A percentile compares a stretch with the other conserved stretches of the same genome.
phyloP scores from a whole-genome alignment of 2,329 filamentous ascomycete genomes.

The Fusarium luffae region DNA sequence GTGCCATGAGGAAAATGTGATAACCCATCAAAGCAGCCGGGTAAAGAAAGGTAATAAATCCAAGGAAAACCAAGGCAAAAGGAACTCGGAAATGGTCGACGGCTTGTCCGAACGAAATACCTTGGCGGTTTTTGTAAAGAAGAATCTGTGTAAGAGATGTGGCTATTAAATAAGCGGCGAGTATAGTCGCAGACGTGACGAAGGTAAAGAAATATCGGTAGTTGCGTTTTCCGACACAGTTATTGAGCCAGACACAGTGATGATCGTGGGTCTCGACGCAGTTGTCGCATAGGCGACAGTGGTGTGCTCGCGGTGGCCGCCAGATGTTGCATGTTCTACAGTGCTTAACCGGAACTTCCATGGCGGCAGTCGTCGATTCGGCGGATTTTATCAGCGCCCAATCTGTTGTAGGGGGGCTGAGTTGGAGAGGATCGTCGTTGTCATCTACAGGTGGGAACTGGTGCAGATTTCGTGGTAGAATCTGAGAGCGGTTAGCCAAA shows the following conservation, averaged over 20 bases:
- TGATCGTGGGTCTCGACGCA: constrained; percentile 98
- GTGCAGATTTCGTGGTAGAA: constrained; percentile 91
- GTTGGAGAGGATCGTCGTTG: constrained; percentile 80
- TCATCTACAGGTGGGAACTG: constrained; percentile 81
- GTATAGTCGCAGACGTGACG: constrained; percentile 79
- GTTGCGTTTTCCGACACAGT: constrained; percentile 95
- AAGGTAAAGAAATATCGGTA: constrained; percentile 98
- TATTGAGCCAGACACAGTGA: constrained; percentile 99
- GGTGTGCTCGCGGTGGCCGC: constrained; percentile 94
- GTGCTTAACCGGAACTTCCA: constrained; percentile 98
- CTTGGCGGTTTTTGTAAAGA: constrained; percentile 72
- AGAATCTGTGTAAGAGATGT: constrained; percentile 85
- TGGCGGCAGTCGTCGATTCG: constrained; percentile 79
- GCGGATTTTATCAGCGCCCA: constrained; percentile 92
- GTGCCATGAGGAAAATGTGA: constrained; percentile 88
- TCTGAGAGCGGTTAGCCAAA: constrained; percentile 63
- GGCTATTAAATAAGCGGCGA: constrained; percentile 79
- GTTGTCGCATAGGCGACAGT: constrained; percentile 96
- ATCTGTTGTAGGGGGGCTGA: constrained; percentile 88
- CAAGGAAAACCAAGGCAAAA: constrained; percentile 90
- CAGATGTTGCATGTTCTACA: constrained; percentile 98
- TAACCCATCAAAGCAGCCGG: constrained; percentile 86
- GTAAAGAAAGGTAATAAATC: constrained; percentile 78
- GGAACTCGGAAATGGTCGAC: constrained; percentile 79
- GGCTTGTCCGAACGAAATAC: constrained; percentile 74